phyloP scores from a whole-genome alignment of 169 alveolate species.

The Prorocentrum cordatum region DNA sequence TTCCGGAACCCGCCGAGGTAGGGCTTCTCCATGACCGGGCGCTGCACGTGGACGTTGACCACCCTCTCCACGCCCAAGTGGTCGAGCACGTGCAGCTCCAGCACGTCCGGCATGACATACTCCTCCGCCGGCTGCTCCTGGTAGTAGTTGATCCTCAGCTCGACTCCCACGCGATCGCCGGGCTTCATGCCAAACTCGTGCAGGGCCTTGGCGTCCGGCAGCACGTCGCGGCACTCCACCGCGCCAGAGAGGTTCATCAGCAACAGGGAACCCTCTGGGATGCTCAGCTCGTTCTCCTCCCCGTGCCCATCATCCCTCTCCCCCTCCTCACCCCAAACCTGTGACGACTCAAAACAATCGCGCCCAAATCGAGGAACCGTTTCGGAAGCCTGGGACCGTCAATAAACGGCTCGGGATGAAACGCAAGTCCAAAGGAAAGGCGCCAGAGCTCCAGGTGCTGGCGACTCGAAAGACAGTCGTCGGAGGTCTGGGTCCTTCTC shows the following conservation, averaged over 20 bases:
- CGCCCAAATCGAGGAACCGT: too few relatives aligned
- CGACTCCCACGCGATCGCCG: slow-evolving; percentile 39
- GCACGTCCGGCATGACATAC: slow-evolving; percentile 53
- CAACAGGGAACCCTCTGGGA: slow-evolving; percentile 42
- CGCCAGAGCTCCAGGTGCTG: too few relatives aligned
- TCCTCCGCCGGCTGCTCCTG: slow-evolving; percentile 12
- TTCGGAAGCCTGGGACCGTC: too few relatives aligned
- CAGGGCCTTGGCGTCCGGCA: slow-evolving; percentile 23
- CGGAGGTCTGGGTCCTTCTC: too few relatives aligned
- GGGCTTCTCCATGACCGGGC: slow-evolving; percentile 65
- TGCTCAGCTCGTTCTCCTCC: too few relatives aligned
- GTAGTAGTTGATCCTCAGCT: slow-evolving; percentile 66
- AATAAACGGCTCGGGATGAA: too few relatives aligned
- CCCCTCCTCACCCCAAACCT: too few relatives aligned
- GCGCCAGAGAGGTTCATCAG: slow-evolving; percentile 64
- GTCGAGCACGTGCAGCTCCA: slow-evolving; percentile 16
- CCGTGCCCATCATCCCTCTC: too few relatives aligned
- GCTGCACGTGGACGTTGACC: slow-evolving; percentile 34
- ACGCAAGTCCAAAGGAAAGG: too few relatives aligned
- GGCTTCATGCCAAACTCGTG: slow-evolving; percentile 43
- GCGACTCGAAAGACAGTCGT: too few relatives aligned
- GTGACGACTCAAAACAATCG: too few relatives aligned
- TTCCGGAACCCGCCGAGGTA: slow-evolving; percentile 56
- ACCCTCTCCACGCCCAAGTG: neutral
- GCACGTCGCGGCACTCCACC: neutral